Base-by-base conservation (phyloP, 108 stramenopile genomes). In the Asterionellopsis glacialis region DNA sequence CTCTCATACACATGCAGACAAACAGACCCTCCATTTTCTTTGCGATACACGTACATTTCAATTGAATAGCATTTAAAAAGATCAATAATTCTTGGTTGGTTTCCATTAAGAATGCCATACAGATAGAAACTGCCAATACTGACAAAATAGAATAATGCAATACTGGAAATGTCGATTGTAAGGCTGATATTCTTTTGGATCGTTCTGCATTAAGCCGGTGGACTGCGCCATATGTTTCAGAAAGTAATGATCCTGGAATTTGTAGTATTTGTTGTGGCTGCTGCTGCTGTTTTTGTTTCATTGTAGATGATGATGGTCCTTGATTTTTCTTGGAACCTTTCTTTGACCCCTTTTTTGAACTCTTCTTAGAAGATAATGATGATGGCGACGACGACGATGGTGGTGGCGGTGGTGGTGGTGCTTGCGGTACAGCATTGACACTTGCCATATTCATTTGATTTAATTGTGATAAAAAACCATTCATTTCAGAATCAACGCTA, bases 401-500 rank as follows among this genome's bases (percentile, higher is more conserved):
- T 39, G 42, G 15, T 49, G 9, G 42, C 15, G 9, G 39, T 13
- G 28, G 43, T 13, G 40, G n/a, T 15, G 10, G 27, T 18, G n/a
- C n/a, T n/a, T n/a, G n/a, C 7, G 33, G 33, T 33, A 7, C 33
- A 2, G 33, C 5, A 21, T 48, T 48, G 19, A 9, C 56, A 39
- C 39, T 40, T 23, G 23, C 23, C 18, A 24, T 25, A 3, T 57
- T 33, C 57, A 77, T 41, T 41, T 44, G 48, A 58, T 80, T 82
- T 54, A 79, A 65, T 16, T 64, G 33, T 14, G 41, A 38, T 24
- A 83, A 45, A 39, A 87, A 64, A 11, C 82, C 85, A 67, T 83
- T 79, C 24, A 87, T 67, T 55, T 87, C 85, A 22, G 61, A 68
- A 63, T 84, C 83, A 56, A 85, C 76, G 3, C 53, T 53, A 14